phyloP scores from a whole-genome alignment of 805 yeast genomes.

The Candida argentea region DNA sequence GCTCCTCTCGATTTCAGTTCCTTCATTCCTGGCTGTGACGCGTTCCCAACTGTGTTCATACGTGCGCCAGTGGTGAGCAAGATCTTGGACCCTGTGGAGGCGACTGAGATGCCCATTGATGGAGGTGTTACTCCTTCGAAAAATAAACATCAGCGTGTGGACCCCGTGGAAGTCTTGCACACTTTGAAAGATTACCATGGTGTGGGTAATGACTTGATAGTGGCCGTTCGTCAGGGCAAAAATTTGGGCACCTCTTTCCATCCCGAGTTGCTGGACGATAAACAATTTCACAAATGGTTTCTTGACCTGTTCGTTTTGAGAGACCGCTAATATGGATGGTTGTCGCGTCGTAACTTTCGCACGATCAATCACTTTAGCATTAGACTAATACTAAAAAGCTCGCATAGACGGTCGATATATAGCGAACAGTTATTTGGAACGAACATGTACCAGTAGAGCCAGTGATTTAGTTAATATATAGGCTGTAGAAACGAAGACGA shows the following conservation, averaged over 20 bases:
- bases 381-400: too few species aligned
- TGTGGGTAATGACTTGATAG: constrained; percentile 31
- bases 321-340: not conserved
- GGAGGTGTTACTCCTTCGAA: constrained; percentile 8
- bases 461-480: too few species aligned
- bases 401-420: too few species aligned
- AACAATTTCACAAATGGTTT: constrained; percentile 63
- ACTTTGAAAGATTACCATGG: constrained; percentile 15
- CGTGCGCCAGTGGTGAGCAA: constrained; percentile 63
- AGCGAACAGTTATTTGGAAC: too few species aligned
- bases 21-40: constrained; percentile 31
- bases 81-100: constrained; percentile 4
- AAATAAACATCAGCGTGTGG: constrained; percentile 11
- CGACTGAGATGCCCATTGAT: constrained; percentile 1
- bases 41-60: constrained; percentile 49
- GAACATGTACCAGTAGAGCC: too few species aligned
- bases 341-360: too few species aligned
- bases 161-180: constrained; percentile 33
- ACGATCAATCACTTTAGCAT: too few species aligned
- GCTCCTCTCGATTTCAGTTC: constrained; percentile 31
- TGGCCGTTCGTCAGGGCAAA: constrained; percentile 64
- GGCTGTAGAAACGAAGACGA: too few species aligned
- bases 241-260: constrained; percentile 70
- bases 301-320: constrained; percentile 42
- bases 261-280: constrained; percentile 54